phyloP scores from a whole-genome alignment of 306 rosid species.

The Fagus sylvatica region DNA sequence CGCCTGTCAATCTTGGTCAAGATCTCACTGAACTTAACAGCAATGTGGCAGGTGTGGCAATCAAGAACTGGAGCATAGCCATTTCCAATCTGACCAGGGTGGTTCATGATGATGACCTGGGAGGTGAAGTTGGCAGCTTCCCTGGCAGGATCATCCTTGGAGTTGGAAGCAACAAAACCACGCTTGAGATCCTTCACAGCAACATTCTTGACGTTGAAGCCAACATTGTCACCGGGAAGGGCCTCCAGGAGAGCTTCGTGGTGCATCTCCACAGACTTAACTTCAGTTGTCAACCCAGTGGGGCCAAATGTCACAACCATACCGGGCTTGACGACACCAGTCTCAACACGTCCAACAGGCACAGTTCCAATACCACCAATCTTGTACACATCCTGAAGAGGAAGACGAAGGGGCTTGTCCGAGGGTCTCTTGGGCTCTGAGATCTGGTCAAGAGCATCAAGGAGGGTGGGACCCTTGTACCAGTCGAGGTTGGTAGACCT shows the following conservation, averaged over 20 bases:
- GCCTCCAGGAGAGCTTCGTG: constrained; percentile 43
- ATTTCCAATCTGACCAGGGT: constrained; percentile 42
- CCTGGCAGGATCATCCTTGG: constrained; percentile 37
- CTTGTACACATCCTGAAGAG: constrained; percentile 40
- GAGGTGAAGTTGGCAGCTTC: constrained; percentile 41
- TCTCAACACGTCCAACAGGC: constrained; percentile 41
- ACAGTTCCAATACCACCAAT: constrained; percentile 49
- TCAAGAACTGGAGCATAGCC: constrained; percentile 48
- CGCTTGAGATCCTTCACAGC: constrained; percentile 46
- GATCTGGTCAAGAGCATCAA: constrained; percentile 33
- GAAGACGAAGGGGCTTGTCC: constrained; percentile 39
- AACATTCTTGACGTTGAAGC: constrained; percentile 43
- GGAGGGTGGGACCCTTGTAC: constrained; percentile 45
- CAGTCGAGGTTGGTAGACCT: constrained; percentile 42
- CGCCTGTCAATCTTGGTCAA: constrained; percentile 45
- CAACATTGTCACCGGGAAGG: constrained; percentile 40
- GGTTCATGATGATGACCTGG: constrained; percentile 54
- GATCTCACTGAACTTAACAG: constrained; percentile 40
- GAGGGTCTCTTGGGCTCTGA: constrained; percentile 41
- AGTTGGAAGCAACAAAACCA: constrained; percentile 43
- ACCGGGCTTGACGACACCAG: constrained; percentile 38
- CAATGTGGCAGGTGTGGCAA: constrained; percentile 51
- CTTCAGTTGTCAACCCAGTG: constrained; percentile 37
- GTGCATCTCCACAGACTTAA: constrained; percentile 52
- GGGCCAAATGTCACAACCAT: constrained; percentile 43